Base-by-base conservation (phyloP, 805 yeast species). In the Groenewaldozyma tartarivorans region DNA sequence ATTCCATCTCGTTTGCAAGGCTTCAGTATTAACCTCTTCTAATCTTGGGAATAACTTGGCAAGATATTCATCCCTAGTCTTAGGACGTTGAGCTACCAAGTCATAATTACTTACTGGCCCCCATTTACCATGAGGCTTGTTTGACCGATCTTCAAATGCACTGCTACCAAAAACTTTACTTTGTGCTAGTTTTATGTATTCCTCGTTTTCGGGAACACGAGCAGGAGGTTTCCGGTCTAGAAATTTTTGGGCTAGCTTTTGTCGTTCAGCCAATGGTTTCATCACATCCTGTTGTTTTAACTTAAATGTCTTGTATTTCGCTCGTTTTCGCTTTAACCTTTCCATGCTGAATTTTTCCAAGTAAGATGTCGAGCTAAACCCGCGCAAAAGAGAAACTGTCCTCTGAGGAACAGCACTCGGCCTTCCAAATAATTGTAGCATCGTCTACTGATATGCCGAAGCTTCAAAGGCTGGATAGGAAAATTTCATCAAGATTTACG, bases 1-100 rank as follows among this genome's bases (percentile, higher is more conserved):
- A 15, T 16, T 19, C 13, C 22, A 16, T 20, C 9, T 35, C 35
- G n/a, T 20, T 15, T n/a, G 20, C 15, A 40, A 19, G 6, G 13
- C 22, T 2, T 40, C 39, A 2, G 38, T 16, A 9, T n/a, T 7
- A 7, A 40, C 19, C 2, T 17, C 13, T 3, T 40, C 42, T 19
- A 40, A 16, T 20, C 33, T 20, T 29, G 42, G 42, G 18, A 40
- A 40, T 11, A 21, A 19, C 6, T 22, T 18, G 26, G 30, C n/a
- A 17, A 38, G 35, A 18, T 38, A 38, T 16, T 30, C 29, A 24
- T 24, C 29, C 29, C 29, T 7, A 13, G 11, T 24, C 29, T 24
- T 24, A 13, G 29, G 29, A 9, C 29, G 29, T 7, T 24, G 11
- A 9, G 7, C 29, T 9, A 24, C 13, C 11, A 24, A 24, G 29